A percentile compares a stretch with the other conserved stretches of the same genome.
phyloP scores from a whole-genome alignment of 495 filamentous ascomycete species.

The Aspergillus saccharolyticus region DNA sequence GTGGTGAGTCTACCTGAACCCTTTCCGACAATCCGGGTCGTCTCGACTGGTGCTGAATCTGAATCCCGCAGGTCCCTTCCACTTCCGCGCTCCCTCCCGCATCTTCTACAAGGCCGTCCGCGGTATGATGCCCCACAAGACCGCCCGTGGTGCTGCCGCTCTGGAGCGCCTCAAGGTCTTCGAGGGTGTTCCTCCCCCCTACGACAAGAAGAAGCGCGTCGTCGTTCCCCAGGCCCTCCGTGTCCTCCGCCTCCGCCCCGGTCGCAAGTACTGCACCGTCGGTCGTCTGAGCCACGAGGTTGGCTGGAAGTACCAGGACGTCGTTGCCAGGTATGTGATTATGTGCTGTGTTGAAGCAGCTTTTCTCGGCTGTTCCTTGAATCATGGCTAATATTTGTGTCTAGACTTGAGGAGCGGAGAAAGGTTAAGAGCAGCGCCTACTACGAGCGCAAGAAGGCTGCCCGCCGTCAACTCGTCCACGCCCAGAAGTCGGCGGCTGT shows the following conservation, averaged over 20 bases:
- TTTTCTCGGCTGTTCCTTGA: background rate
- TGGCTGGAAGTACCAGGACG: slow-evolving; percentile 99
- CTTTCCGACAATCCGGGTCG: background rate
- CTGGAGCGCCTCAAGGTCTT: slow-evolving; percentile 98
- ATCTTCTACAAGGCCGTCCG: slow-evolving; percentile 99
- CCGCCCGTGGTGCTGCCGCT: slow-evolving; percentile 89
- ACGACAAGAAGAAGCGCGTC: slow-evolving; percentile 99
- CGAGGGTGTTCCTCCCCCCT: slow-evolving; percentile 97
- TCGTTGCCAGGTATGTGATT: slow-evolving; percentile 82
- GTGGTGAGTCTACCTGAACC: slow-evolving; percentile 57
- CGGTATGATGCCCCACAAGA: slow-evolving; percentile 99
- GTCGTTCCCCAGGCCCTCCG: slow-evolving; percentile 97
- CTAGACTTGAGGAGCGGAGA: slow-evolving; percentile 94
- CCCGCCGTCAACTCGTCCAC: slow-evolving; percentile 79
- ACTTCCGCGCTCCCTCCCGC: slow-evolving; percentile 96
- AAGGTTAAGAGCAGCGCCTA: slow-evolving; percentile 98
- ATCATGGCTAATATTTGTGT: slow-evolving; percentile 32
- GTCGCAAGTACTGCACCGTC: slow-evolving; percentile 99
- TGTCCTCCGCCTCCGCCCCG: slow-evolving; percentile 90
- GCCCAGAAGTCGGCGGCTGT: slow-evolving; percentile 88
- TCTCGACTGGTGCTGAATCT: slow-evolving; percentile 33
- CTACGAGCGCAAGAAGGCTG: slow-evolving; percentile 99
- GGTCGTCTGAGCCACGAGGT: slow-evolving; percentile 97
- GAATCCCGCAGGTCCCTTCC: slow-evolving; percentile 74
- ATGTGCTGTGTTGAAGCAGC: background rate